A percentile compares a stretch with the other conserved stretches of the same genome.
Evolutionary conservation across 192 early-diverging fungal species (phyloP).

Genomic region (Backusella macrospora): DNA sequence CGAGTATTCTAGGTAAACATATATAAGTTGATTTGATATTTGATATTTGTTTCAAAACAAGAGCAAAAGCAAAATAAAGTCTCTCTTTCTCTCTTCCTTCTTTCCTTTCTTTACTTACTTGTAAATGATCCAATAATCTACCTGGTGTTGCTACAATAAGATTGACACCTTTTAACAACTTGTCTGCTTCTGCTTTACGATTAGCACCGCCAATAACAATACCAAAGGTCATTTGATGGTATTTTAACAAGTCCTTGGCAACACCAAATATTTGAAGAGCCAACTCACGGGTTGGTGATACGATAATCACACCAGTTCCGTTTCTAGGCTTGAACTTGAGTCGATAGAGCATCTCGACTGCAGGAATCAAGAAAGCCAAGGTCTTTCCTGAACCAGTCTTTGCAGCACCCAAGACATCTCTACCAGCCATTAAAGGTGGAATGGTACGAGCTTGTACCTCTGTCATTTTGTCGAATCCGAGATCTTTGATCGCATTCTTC

Average conservation of each 20-base stretch:
- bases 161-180: constrained; percentile 96
- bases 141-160: constrained; percentile 96
- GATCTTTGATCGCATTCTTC: constrained; percentile 82
- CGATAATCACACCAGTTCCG: constrained; percentile 92
- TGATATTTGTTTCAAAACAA: background rate
- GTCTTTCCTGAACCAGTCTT: constrained; percentile 99
- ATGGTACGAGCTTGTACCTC: constrained; percentile 97
- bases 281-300: constrained; percentile 97
- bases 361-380: constrained; percentile 96
- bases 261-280: constrained; percentile 99
- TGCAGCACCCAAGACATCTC: constrained; percentile 97
- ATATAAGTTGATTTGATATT: background rate
- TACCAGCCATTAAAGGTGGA: constrained; percentile 92
- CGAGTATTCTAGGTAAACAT: constrained; percentile 75
- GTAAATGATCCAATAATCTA: constrained; percentile 96
- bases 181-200: constrained; percentile 94
- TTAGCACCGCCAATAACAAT: constrained; percentile 99
- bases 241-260: constrained; percentile 91
- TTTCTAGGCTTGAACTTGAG: constrained; percentile 97
- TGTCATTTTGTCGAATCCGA: constrained; percentile 95
- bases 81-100: background rate
- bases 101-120: constrained; percentile 45
- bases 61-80: no score
- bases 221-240: constrained; percentile 97
- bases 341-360: constrained; percentile 84